Evolutionary conservation across 257 asterid species (phyloP).

Genomic region (Lithospermum erythrorhizon): DNA sequence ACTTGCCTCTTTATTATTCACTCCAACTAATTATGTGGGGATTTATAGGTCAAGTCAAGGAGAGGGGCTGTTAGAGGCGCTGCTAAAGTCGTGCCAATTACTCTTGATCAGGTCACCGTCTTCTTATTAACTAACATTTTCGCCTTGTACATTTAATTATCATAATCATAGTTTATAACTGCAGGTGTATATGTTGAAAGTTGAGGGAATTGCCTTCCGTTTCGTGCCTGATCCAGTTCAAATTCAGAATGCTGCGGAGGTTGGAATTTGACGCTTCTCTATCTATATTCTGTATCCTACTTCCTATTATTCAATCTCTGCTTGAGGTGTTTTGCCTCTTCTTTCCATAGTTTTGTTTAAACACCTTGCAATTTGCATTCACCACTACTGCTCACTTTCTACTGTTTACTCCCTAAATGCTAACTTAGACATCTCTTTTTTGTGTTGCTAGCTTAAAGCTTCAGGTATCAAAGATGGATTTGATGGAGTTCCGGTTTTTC

Average conservation of each 20-base stretch:
- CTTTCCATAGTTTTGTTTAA: background rate
- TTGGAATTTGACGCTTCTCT: constrained; percentile 16
- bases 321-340: background rate
- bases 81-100: constrained; percentile 82
- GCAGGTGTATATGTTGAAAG: constrained; percentile 95
- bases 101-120: constrained; percentile 74
- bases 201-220: constrained; percentile 94
- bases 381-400: constrained; percentile 1
- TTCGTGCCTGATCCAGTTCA: constrained; percentile 94
- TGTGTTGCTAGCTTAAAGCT: constrained; percentile 50
- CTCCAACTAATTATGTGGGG: background rate
- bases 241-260: constrained; percentile 85
- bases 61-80: constrained; percentile 69
- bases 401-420: background rate
- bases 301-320: background rate
- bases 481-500: constrained; percentile 98
- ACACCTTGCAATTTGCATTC: background rate
- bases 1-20: too few species aligned
- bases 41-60: constrained; percentile 47
- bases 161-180: too few species aligned
- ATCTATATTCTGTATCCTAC: background rate
- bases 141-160: too few species aligned
- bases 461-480: constrained; percentile 52
- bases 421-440: constrained; percentile 3
- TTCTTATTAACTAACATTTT: too few species aligned